Conservation (phyloP, 306 rosid species). For the Phaseolus lunatus region DNA sequence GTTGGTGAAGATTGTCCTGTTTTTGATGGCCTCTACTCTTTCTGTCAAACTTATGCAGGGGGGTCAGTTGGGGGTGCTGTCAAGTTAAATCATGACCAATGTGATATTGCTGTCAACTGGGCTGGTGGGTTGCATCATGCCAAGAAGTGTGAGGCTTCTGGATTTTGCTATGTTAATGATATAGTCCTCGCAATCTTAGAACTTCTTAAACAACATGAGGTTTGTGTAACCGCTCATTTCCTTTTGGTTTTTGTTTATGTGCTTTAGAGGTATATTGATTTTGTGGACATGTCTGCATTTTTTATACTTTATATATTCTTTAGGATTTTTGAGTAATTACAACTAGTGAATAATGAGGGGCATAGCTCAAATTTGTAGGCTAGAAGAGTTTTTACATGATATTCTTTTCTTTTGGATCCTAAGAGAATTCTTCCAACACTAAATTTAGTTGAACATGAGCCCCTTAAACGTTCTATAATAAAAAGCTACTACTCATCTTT, state of each 20-base stretch:
- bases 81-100: slow-evolving; percentile 76
- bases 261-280: slow-evolving; percentile 16
- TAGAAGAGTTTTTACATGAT: neutral
- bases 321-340: slow-evolving; percentile 21
- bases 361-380: slow-evolving; percentile 24
- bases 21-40: slow-evolving; percentile 84
- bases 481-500: slow-evolving; percentile 10
- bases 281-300: slow-evolving; percentile 4
- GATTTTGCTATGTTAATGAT: slow-evolving; percentile 89
- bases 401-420: slow-evolving; percentile 17
- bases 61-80: slow-evolving; percentile 97
- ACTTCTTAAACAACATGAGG: slow-evolving; percentile 88
- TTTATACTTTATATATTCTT: slow-evolving; percentile 1
- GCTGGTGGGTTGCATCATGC: slow-evolving; percentile 93
- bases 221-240: slow-evolving; percentile 41
- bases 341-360: neutral
- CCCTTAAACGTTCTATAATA: neutral
- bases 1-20: slow-evolving; percentile 94
- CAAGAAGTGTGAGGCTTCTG: slow-evolving; percentile 91
- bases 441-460: neutral
- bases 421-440: neutral
- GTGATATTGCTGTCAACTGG: slow-evolving; percentile 91
- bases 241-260: slow-evolving; percentile 6
- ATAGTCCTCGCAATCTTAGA: slow-evolving; percentile 85
- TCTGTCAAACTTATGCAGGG: slow-evolving; percentile 89